Evolutionary conservation across 1,139 yeast species (phyloP).

Genomic region (Saccharomyces pastorianus): DNA sequence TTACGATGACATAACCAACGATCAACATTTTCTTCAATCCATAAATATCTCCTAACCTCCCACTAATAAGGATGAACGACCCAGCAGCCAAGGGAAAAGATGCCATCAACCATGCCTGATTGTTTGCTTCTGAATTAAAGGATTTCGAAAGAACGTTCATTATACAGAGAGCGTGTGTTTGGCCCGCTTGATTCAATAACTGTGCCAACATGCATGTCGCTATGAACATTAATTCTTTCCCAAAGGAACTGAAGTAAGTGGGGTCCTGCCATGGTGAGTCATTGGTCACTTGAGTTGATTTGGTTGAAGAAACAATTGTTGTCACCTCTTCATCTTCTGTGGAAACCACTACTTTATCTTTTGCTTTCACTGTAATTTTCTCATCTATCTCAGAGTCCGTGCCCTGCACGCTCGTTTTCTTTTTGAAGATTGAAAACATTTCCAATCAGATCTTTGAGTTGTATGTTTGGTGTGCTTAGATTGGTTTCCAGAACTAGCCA

Average conservation of each 20-base stretch:
- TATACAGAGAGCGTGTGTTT: conserved; percentile 29
- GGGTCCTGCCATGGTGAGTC: conserved; percentile 9
- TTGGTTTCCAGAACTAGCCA: background rate
- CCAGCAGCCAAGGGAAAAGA: conserved; percentile 50
- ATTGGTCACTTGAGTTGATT: background rate
- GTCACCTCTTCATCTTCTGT: background rate
- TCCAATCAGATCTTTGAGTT: background rate
- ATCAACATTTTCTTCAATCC: conserved; percentile 41
- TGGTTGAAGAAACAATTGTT: background rate
- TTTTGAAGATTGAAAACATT: background rate
- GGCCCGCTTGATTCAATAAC: conserved; percentile 31
- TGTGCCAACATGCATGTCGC: conserved; percentile 36
- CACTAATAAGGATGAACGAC: conserved; percentile 45
- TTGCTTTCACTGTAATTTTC: background rate
- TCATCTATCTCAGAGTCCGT: background rate
- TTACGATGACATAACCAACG: conserved; percentile 40
- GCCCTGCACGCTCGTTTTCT: background rate
- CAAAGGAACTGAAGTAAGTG: conserved; percentile 14
- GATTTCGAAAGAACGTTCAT: conserved; percentile 29
- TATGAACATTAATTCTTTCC: conserved; percentile 32
- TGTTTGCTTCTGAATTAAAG: conserved; percentile 22
- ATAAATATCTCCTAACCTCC: conserved; percentile 47
- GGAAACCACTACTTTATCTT: background rate
- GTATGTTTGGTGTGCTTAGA: background rate
- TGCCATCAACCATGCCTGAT: conserved; percentile 49